phyloP scores from a whole-genome alignment of 116 monocot genomes.

The Cymodocea nodosa region DNA sequence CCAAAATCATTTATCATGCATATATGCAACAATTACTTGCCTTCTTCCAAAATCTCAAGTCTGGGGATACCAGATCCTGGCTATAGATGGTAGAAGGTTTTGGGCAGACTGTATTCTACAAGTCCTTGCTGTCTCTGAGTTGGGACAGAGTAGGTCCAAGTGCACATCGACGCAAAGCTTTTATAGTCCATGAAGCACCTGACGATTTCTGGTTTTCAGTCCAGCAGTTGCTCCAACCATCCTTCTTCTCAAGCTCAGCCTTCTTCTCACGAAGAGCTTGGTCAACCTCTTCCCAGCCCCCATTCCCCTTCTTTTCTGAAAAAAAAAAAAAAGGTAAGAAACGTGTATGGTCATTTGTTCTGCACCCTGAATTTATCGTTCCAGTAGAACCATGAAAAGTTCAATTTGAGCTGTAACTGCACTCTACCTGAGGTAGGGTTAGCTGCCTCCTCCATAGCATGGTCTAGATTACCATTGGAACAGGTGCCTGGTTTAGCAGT shows the following conservation, averaged over 20 bases:
- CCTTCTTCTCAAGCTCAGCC: slow-evolving; percentile 32
- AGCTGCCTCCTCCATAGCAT: slow-evolving; percentile 1
- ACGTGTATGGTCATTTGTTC: background rate
- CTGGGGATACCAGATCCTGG: background rate
- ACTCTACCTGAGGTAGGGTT: slow-evolving; percentile 7
- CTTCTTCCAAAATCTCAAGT: background rate
- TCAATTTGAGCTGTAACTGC: background rate
- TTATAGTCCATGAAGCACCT: slow-evolving; percentile 39
- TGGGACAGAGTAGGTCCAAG: slow-evolving; percentile 69
- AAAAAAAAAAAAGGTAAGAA: background rate
- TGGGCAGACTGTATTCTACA: background rate
- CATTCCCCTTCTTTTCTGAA: slow-evolving; percentile 11
- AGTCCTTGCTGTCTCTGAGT: slow-evolving; percentile 36
- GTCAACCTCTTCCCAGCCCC: slow-evolving; percentile 38
- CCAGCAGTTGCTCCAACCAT: slow-evolving; percentile 12
- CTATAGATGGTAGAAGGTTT: background rate
- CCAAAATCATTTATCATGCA: too few relatives aligned
- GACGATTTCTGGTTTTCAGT: background rate
- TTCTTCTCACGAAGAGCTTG: slow-evolving; percentile 34
- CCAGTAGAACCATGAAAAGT: background rate
- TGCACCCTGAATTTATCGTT: background rate
- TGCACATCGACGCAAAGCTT: slow-evolving; percentile 44
- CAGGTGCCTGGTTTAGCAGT: background rate
- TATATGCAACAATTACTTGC: too few relatives aligned
- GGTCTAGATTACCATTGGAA: background rate